Base-by-base conservation (phyloP, 1,139 yeast species). In the Sugiyamaella grinbergsii region DNA sequence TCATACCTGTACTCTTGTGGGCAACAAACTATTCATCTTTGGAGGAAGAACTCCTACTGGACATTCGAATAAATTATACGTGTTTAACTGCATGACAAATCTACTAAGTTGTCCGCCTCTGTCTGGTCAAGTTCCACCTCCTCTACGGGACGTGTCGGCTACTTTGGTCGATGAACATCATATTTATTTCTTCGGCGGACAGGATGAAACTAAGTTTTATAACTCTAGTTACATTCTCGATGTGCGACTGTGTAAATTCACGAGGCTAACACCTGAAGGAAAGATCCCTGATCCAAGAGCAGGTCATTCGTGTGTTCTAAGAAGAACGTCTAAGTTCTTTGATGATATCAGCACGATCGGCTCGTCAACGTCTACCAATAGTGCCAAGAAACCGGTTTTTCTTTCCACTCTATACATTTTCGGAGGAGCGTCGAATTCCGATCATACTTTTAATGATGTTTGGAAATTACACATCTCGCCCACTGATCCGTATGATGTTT, bases 131-230 rank as follows among this genome's bases (percentile, higher is more conserved):
- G 31, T 50, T 5, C 58, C 59, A 29, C 63, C 62, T 1, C 54
- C 56, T 11, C 23, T 56, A 36, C 47, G 52, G 38, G 62, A 57
- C 31, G 33, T 54, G 50, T 51, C 55, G 15, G 58, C 62, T 7
- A 53, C 55, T 18, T 54, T 53, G 10, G 42, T 40, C 15, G 36
- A 37, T 13, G 45, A 42, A 19, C 48, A 52, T 13, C 43, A 47
- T 39, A 60, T 60, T 34, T 60, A 58, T 49, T 58, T 44, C 32
- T 55, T 60, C 42, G 64, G 63, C 24, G 64, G 64, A 15, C 51
- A 45, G 32, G 60, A 59, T 46, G 60, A 55, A 19, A 24, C 16
- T 5, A 49, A 47, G 15, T 47, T 37, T 44, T 48, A 45, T 28
- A 54, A 47, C 42, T 49, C 55, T 24, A 33, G 59, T n/a, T 59